Conservation (phyloP, 306 rosid species). For the Albizia julibrissin region DNA sequence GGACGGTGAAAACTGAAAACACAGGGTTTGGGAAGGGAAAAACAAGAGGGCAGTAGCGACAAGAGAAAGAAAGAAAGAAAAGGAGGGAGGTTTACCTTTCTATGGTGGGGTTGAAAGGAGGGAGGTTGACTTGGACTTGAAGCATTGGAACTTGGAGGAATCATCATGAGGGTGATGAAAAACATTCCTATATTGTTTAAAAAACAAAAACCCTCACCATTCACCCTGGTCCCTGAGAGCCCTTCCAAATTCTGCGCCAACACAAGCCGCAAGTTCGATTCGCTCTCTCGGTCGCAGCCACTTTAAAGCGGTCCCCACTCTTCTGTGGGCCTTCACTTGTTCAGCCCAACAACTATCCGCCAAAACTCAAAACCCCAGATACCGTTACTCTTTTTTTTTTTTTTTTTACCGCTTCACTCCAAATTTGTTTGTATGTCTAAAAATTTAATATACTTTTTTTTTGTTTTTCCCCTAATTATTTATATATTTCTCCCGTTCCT, state of each 20-base stretch:
- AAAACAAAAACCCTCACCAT: not conserved
- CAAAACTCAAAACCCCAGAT: not conserved
- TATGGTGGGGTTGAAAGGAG: not conserved
- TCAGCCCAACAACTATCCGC: not conserved
- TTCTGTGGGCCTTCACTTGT: not conserved
- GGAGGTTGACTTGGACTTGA: not conserved
- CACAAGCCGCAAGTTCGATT: too few species aligned
- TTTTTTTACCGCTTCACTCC: too few species aligned
- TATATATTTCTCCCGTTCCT: too few species aligned
- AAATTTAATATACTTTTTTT: too few species aligned
- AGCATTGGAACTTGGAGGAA: not conserved
- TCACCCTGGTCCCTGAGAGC: too few species aligned
- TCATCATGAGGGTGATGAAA: not conserved
- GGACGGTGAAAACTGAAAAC: not conserved
- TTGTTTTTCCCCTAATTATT: too few species aligned
- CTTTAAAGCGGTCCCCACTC: not conserved
- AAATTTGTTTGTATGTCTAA: too few species aligned
- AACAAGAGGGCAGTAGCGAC: too few species aligned
- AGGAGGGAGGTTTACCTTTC: not conserved
- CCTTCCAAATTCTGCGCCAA: too few species aligned
- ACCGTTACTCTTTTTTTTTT: too few species aligned
- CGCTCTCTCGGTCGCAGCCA: too few species aligned
- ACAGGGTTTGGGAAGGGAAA: not conserved
- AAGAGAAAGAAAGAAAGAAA: not conserved
- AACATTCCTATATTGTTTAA: not conserved